These are phyloP conservation scores for Vigna reflexopilosa DNA, from an alignment of 306 rosid species.

Conservation along the genomic window DNA sequence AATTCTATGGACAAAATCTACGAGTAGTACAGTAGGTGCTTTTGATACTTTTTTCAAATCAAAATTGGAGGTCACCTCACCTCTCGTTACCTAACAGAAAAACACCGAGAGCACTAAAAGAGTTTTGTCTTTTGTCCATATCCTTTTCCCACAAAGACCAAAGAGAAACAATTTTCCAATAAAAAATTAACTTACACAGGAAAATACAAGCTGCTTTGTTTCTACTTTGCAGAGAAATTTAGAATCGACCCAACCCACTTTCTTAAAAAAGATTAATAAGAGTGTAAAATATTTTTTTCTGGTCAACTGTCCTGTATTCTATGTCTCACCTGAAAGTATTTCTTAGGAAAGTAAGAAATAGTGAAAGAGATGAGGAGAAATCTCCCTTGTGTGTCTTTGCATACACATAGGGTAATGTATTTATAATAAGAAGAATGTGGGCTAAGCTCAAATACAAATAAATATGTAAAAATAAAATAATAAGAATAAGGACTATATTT, in stretches of 20 bases:
- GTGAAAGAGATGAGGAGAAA: too few species aligned
- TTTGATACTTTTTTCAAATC: background rate
- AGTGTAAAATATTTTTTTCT: background rate
- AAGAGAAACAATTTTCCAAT: slow-evolving; percentile 26
- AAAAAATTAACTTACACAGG: slow-evolving; percentile 18
- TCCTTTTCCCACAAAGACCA: background rate
- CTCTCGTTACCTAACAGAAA: background rate
- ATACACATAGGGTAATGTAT: too few species aligned
- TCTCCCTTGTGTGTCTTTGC: too few species aligned
- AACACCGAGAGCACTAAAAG: background rate
- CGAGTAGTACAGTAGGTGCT: background rate
- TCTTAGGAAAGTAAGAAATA: background rate
- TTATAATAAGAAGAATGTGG: too few species aligned
- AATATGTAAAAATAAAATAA: too few species aligned
- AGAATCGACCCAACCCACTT: slow-evolving; percentile 19
- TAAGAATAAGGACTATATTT: too few species aligned
- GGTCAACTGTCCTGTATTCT: slow-evolving; percentile 3
- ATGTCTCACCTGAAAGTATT: slow-evolving; percentile 19
- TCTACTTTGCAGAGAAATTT: slow-evolving; percentile 9
- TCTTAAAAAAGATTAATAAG: background rate
- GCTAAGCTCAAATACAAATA: too few species aligned
- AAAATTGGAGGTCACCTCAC: background rate
- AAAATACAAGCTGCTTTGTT: background rate
- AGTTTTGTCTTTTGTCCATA: background rate
- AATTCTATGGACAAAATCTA: slow-evolving; percentile 6